These are phyloP conservation scores for Emergomyces pasteurianus DNA, from an alignment of 2,329 filamentous ascomycete species.

Conservation along the genomic window DNA sequence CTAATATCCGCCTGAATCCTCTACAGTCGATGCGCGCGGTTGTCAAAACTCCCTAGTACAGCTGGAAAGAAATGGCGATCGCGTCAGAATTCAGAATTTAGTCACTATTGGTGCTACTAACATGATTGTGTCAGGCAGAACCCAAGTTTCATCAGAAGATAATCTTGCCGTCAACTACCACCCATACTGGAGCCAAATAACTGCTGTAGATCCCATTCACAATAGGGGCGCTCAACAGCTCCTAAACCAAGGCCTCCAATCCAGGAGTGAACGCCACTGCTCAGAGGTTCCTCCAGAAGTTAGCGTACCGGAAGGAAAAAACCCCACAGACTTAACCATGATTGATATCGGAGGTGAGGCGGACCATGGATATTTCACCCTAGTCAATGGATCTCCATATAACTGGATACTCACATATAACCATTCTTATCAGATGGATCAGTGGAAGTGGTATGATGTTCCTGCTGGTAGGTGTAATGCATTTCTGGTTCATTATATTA, in stretches of 20 bases:
- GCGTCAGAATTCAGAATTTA: conserved; percentile 1
- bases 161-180: conserved; percentile 5
- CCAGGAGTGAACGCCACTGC: neutral
- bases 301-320: neutral
- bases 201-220: conserved; percentile 1
- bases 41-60: conserved; percentile 1
- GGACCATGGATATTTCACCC: conserved; percentile 20
- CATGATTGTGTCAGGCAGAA: conserved; percentile 2
- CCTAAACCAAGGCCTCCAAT: neutral
- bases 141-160: neutral
- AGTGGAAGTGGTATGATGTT: conserved; percentile 26
- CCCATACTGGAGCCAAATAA: conserved; percentile 6
- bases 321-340: neutral
- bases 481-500: conserved; percentile 14
- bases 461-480: conserved; percentile 16
- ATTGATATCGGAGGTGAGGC: neutral
- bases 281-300: neutral
- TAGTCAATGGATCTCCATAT: conserved; percentile 31
- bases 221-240: neutral
- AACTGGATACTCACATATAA: conserved; percentile 22
- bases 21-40: neutral
- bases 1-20: neutral
- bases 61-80: neutral
- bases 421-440: conserved; percentile 27
- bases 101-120: conserved; percentile 1